phyloP scores from a whole-genome alignment of 2,329 filamentous ascomycete genomes.

The Acrodontium crateriforme region DNA sequence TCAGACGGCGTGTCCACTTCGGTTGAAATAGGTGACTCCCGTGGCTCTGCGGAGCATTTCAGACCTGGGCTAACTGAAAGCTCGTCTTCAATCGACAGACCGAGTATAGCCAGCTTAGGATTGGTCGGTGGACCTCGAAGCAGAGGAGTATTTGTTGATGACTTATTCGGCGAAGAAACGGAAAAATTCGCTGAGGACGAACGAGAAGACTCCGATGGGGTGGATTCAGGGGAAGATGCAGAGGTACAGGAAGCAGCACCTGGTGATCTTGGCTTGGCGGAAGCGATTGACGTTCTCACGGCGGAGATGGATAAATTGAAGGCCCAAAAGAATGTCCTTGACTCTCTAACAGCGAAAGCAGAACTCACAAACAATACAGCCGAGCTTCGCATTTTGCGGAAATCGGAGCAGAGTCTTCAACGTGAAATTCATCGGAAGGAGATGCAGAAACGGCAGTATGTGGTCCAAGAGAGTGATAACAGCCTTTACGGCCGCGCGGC shows the following conservation, averaged over 20 bases:
- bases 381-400: slow-evolving; percentile 78
- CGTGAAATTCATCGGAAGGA: slow-evolving; percentile 89
- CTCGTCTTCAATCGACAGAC: slow-evolving; percentile 48
- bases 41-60: too few relatives aligned
- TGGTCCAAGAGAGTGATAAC: slow-evolving; percentile 95
- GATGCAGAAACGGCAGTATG: slow-evolving; percentile 90
- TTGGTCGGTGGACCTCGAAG: slow-evolving; percentile 77
- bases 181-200: slow-evolving; percentile 77
- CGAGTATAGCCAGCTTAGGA: slow-evolving; percentile 80
- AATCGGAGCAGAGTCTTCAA: slow-evolving; percentile 86
- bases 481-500: slow-evolving; percentile 86
- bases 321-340: slow-evolving; percentile 79
- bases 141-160: slow-evolving; percentile 83
- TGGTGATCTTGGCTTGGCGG: slow-evolving; percentile 81
- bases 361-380: slow-evolving; percentile 95
- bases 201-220: slow-evolving; percentile 54
- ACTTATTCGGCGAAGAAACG: slow-evolving; percentile 86
- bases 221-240: slow-evolving; percentile 53
- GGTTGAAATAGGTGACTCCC: not conserved
- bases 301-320: slow-evolving; percentile 80
- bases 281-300: slow-evolving; percentile 79
- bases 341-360: slow-evolving; percentile 83
- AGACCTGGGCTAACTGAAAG: slow-evolving; percentile 7
- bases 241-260: slow-evolving; percentile 89
- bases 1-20: slow-evolving; percentile 23